Percentiles rank a stretch among this genome's conserved stretches.
phyloP scores from a whole-genome alignment of 257 asterid genomes.

The Solanum pimpinellifolium region DNA sequence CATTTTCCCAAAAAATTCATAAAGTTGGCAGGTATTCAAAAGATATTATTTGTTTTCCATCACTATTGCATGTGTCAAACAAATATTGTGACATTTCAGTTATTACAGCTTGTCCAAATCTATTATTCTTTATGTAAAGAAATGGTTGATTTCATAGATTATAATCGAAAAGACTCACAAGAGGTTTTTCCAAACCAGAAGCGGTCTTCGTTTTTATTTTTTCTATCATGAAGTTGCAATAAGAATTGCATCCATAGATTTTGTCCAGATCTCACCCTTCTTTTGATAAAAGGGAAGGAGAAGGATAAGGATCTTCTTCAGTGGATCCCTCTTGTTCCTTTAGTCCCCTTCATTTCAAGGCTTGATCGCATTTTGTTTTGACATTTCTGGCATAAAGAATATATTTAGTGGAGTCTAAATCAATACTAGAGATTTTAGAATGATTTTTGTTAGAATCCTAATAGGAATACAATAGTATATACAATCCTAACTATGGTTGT shows the following conservation, averaged over 20 bases:
- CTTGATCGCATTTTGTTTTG: neutral
- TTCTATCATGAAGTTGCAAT: neutral
- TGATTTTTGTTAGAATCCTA: neutral
- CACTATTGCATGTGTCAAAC: no score
- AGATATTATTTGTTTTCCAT: neutral
- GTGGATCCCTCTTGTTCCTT: no score
- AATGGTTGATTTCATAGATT: neutral
- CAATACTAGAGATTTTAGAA: neutral
- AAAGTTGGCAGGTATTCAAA: neutral
- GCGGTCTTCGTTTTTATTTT: neutral
- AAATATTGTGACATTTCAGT: neutral
- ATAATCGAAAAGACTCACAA: neutral
- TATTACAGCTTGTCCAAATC: neutral
- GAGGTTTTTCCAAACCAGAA: neutral
- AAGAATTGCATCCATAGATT: neutral
- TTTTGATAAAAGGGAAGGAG: neutral
- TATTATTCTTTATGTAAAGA: neutral
- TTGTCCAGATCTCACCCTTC: neutral
- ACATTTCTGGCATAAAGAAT: neutral
- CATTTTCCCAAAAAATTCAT: neutral
- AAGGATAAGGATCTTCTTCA: no score
- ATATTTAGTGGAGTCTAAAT: neutral
- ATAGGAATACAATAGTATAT: neutral
- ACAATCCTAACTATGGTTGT: no score
- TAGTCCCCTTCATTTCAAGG: neutral